These are phyloP conservation scores for slime mould (Dictyostelium discoideum) DNA, from an alignment of 78 protist species.

Conservation along the genomic window dicty_2.7 NC_007089.4:4562001-4562500, in stretches of 20 bases:
- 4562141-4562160: not conserved
- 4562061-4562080: not conserved
- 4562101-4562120: not conserved
- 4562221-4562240: slow-evolving; percentile 32
- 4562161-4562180: not conserved
- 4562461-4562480: slow-evolving; percentile 4
- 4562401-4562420: not conserved
- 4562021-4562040: not conserved
- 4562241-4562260: slow-evolving; percentile 19
- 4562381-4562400: slow-evolving; percentile 33
- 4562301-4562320: not conserved
- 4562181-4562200: not conserved
- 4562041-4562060: not conserved
- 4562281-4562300: not conserved
- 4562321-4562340: slow-evolving; percentile 46
- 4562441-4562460: not conserved
- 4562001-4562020: not conserved
- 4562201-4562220: slow-evolving; percentile 20
- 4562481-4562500: slow-evolving; percentile 59
- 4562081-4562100: not conserved
- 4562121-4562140: not conserved
- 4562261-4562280: not conserved
- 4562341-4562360: not conserved
- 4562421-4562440: not conserved
- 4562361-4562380: slow-evolving; percentile 22